Conservation (phyloP, 2,329 filamentous ascomycete genomes). For the Tolypocladium pustulatum region DNA sequence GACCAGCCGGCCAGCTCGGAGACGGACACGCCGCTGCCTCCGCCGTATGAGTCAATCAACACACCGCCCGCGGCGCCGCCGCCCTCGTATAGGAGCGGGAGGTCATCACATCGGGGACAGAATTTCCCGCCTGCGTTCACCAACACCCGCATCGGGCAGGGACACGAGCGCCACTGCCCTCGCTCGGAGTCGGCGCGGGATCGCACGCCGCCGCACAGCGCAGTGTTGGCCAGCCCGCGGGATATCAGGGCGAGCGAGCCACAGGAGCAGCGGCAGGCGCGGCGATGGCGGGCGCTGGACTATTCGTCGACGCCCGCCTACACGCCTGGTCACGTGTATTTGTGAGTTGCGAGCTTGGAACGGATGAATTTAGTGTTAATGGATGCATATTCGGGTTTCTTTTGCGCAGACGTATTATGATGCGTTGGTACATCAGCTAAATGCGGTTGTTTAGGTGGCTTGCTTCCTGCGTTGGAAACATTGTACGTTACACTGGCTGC, state of each 20-base stretch:
- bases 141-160: background rate
- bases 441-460: background rate
- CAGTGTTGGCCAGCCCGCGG: background rate
- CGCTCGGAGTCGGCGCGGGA: background rate
- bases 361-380: no score
- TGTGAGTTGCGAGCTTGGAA: background rate
- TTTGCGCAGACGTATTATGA: no score
- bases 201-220: background rate
- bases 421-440: background rate
- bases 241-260: background rate
- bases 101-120: background rate
- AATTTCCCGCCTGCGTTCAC: background rate
- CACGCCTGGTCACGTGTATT: rapidly evolving
- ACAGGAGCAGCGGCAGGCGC: background rate
- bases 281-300: background rate
- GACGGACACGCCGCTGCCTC: background rate
- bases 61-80: background rate
- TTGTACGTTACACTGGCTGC: background rate
- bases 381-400: no score
- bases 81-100: constrained; percentile 1
- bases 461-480: background rate
- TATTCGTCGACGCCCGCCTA: background rate
- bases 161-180: no score
- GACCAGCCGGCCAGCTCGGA: background rate
- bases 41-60: background rate